These are phyloP conservation scores for Sugiyamaella xylanicola DNA, from an alignment of 1,139 yeast species.

Conservation along the genomic window DNA sequence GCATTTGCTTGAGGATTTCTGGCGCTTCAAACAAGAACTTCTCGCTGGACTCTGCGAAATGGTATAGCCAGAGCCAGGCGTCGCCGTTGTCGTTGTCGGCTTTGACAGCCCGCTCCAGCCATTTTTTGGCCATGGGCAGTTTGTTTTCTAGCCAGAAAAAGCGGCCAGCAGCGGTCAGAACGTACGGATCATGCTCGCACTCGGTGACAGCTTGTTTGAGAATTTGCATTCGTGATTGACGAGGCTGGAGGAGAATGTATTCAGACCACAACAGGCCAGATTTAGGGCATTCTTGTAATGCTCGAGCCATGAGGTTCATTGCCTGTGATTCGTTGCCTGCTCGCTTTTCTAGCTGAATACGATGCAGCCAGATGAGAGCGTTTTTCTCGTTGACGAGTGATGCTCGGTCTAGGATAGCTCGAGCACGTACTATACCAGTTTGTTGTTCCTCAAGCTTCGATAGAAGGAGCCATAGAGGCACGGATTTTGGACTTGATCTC, in stretches of 20 bases:
- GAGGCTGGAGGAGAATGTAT: slow-evolving; percentile 52
- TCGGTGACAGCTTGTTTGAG: slow-evolving; percentile 72
- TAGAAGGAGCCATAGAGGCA: slow-evolving; percentile 59
- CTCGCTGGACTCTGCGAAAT: slow-evolving; percentile 38
- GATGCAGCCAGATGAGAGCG: slow-evolving; percentile 59
- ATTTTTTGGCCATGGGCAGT: slow-evolving; percentile 62
- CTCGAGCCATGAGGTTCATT: slow-evolving; percentile 57
- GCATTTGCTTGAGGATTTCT: slow-evolving; percentile 38
- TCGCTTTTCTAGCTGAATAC: slow-evolving; percentile 59
- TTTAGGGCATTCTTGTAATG: slow-evolving; percentile 60
- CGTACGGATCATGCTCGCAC: slow-evolving; percentile 61
- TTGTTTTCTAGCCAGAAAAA: slow-evolving; percentile 73
- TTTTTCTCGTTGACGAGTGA: slow-evolving; percentile 53
- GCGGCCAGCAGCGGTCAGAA: slow-evolving; percentile 66
- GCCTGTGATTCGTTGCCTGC: slow-evolving; percentile 57
- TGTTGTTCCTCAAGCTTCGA: slow-evolving; percentile 52
- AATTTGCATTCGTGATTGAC: slow-evolving; percentile 58
- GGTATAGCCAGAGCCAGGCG: slow-evolving; percentile 70
- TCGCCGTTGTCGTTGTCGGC: slow-evolving; percentile 69
- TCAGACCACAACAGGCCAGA: slow-evolving; percentile 67
- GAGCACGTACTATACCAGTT: slow-evolving; percentile 57
- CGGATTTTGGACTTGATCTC: slow-evolving; percentile 48
- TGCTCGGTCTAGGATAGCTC: slow-evolving; percentile 74
- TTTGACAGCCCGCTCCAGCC: slow-evolving; percentile 72
- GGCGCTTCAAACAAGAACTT: slow-evolving; percentile 25